Conservation (phyloP, 164 flowering plant species). For the Protea cynaroides region DNA sequence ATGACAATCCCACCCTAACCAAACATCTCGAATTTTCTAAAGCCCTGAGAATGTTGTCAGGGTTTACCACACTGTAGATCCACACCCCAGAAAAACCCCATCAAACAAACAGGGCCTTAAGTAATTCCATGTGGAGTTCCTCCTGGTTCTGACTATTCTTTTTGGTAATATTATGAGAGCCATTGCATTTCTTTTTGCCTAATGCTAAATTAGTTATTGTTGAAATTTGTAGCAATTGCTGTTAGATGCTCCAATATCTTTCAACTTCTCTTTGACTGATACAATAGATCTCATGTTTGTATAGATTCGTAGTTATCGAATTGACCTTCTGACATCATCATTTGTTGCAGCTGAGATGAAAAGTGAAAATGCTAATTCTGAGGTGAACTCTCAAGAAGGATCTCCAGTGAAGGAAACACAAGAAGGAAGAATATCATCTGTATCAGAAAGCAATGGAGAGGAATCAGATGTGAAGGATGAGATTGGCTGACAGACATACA, state of each 20-base stretch:
- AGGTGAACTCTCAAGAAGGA: conserved; percentile 33
- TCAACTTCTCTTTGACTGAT: not conserved
- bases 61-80: no score
- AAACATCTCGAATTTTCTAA: no score
- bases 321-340: no score
- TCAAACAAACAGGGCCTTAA: no score
- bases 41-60: no score
- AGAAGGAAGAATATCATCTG: conserved; percentile 22
- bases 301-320: not conserved
- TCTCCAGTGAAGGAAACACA: conserved; percentile 28
- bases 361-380: conserved; percentile 30
- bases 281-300: not conserved
- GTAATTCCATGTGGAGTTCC: no score
- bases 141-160: no score
- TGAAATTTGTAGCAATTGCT: not conserved
- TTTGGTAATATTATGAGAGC: no score
- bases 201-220: not conserved
- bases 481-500: conserved; percentile 39
- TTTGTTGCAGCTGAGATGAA: conserved; percentile 37
- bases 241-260: not conserved
- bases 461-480: conserved; percentile 41
- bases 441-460: conserved; percentile 42
- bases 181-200: no score
- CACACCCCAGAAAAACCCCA: no score
- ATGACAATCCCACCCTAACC: no score